These are phyloP conservation scores for Penicillium cosmopolitanum DNA, from an alignment of 495 filamentous ascomycete species.

Conservation along the genomic window DNA sequence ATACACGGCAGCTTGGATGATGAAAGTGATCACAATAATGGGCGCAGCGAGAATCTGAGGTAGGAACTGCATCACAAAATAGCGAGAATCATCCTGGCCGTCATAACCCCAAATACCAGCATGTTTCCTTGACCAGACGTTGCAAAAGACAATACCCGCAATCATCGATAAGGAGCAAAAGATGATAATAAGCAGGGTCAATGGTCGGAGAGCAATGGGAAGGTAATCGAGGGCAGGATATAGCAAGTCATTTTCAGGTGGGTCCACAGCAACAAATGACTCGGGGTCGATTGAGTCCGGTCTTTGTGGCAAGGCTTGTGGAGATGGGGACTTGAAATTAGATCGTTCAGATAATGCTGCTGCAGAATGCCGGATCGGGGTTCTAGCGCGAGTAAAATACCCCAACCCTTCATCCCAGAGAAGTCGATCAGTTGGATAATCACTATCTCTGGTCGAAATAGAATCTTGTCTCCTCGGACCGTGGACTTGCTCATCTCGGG, in stretches of 20 bases:
- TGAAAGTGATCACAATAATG: slow-evolving; percentile 75
- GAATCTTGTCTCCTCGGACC: slow-evolving; percentile 39
- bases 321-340: slow-evolving; percentile 28
- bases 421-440: slow-evolving; percentile 53
- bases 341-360: slow-evolving; percentile 22
- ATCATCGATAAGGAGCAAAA: slow-evolving; percentile 71
- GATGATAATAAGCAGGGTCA: slow-evolving; percentile 60
- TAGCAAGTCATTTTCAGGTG: slow-evolving; percentile 45
- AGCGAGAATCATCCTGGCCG: slow-evolving; percentile 67
- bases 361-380: slow-evolving; percentile 23
- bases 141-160: slow-evolving; percentile 70
- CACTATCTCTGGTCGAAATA: slow-evolving; percentile 37
- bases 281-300: slow-evolving; percentile 46
- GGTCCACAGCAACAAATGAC: slow-evolving; percentile 57
- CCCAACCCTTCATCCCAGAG: slow-evolving; percentile 56
- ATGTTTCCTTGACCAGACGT: slow-evolving; percentile 67
- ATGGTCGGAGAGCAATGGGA: slow-evolving; percentile 66
- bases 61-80: slow-evolving; percentile 84
- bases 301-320: slow-evolving; percentile 34
- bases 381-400: slow-evolving; percentile 45
- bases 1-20: slow-evolving; percentile 73
- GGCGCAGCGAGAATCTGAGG: slow-evolving; percentile 75
- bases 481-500: slow-evolving; percentile 61
- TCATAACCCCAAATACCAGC: slow-evolving; percentile 68
- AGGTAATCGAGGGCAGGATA: slow-evolving; percentile 64